These are phyloP conservation scores for Sphaerostilbella broomeana DNA, from an alignment of 2,329 filamentous ascomycete species.

Conservation along the genomic window DNA sequence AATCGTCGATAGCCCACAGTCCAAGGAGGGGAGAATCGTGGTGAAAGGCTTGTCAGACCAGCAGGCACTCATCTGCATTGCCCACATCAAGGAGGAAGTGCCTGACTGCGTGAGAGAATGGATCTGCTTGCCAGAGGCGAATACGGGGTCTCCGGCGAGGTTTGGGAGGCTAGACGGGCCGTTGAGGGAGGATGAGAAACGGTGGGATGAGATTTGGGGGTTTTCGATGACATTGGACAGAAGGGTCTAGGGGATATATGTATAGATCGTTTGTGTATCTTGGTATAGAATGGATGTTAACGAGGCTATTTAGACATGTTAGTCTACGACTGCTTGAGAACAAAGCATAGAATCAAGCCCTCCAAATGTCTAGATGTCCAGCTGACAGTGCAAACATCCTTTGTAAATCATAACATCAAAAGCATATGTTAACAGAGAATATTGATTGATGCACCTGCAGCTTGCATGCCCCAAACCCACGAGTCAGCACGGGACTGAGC, in stretches of 20 bases:
- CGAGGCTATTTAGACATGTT: too few relatives aligned
- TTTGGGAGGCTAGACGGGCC: conserved; percentile 59
- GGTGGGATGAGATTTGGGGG: conserved; percentile 64
- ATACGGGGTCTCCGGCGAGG: conserved; percentile 52
- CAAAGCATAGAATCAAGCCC: too few relatives aligned
- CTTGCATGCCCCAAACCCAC: too few relatives aligned
- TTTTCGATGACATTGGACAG: conserved; percentile 16
- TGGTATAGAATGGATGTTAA: background rate
- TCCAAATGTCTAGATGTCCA: too few relatives aligned
- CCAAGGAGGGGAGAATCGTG: conserved; percentile 38
- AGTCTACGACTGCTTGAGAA: too few relatives aligned
- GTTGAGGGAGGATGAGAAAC: conserved; percentile 46
- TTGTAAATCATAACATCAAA: too few relatives aligned
- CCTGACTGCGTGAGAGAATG: conserved; percentile 77
- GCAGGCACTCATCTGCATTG: conserved; percentile 87
- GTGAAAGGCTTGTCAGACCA: conserved; percentile 57
- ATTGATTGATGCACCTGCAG: too few relatives aligned
- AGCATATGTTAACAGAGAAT: too few relatives aligned
- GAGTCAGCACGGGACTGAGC: too few relatives aligned
- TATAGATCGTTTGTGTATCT: background rate
- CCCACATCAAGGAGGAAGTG: conserved; percentile 84
- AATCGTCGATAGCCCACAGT: conserved; percentile 41
- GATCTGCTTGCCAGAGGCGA: conserved; percentile 76
- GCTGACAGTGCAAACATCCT: too few relatives aligned
- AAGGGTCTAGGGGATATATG: background rate